Evolutionary conservation across 2,329 filamentous ascomycete genomes (phyloP).

Genomic region (Capronia americana): DNA sequence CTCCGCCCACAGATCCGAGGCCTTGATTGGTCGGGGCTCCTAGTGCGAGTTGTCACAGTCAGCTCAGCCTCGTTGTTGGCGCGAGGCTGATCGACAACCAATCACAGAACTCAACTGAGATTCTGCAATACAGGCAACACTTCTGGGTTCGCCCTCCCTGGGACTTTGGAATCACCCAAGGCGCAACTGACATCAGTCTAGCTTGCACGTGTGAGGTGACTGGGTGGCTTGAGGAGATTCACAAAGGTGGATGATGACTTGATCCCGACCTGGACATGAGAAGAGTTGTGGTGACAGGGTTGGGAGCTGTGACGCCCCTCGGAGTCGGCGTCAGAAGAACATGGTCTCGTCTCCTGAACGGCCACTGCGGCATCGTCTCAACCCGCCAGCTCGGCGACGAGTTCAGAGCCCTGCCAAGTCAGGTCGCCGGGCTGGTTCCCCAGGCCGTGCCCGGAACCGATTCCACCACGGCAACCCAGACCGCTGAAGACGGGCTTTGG

Average conservation of each 20-base stretch:
- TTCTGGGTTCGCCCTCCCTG: too few relatives aligned
- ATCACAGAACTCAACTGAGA: too few relatives aligned
- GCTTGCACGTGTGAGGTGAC: neutral
- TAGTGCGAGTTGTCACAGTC: neutral
- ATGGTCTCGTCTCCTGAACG: conserved; percentile 80
- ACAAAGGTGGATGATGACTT: neutral
- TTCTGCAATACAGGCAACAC: too few relatives aligned
- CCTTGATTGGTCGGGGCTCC: conserved; percentile 7
- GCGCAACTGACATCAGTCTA: neutral
- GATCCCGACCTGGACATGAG: conserved; percentile 44
- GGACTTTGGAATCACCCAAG: neutral
- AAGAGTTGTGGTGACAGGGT: conserved; percentile 81
- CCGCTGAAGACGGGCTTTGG: conserved; percentile 47
- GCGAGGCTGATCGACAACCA: too few relatives aligned
- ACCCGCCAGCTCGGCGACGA: conserved; percentile 66
- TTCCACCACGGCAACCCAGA: conserved; percentile 42
- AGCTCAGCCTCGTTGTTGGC: too few relatives aligned
- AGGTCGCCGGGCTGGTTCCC: conserved; percentile 83
- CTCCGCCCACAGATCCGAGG: neutral
- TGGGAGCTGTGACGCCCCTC: conserved; percentile 82
- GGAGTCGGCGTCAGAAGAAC: conserved; percentile 78
- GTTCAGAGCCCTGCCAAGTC: conserved; percentile 79
- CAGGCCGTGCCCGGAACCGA: conserved; percentile 48
- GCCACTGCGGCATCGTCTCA: conserved; percentile 80
- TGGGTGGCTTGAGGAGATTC: neutral